A percentile compares a stretch with the other conserved stretches of the same genome.
Conservation (phyloP, 345 rosid genomes). For the Aurinia saxatilis region DNA sequence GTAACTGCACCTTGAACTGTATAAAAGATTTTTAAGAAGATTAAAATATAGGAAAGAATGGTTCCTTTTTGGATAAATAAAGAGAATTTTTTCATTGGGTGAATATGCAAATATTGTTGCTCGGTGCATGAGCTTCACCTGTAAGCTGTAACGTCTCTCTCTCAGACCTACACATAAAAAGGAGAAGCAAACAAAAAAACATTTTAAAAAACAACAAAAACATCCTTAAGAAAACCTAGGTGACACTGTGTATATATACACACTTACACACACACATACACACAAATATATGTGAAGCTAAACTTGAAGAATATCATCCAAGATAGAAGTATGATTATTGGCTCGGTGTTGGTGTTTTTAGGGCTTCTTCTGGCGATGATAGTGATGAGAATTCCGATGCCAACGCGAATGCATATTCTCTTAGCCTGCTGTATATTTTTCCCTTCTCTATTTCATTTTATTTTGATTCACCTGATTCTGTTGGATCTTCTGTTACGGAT, state of each 20-base stretch:
- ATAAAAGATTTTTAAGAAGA: too few species aligned
- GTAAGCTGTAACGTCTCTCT: constrained; percentile 32
- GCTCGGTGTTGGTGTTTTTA: constrained; percentile 1
- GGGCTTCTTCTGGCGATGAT: constrained; percentile 24
- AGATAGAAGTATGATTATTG: too few species aligned
- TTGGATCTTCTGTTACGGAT: background rate
- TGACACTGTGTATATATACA: background rate
- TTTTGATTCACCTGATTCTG: too few species aligned
- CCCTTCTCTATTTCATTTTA: too few species aligned
- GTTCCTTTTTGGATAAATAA: background rate
- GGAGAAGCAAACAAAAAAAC: constrained; percentile 13
- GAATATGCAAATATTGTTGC: background rate
- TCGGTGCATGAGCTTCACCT: constrained; percentile 34
- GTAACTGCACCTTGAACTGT: too few species aligned
- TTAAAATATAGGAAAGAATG: too few species aligned
- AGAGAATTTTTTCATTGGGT: constrained; percentile 14
- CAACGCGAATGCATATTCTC: constrained; percentile 13
- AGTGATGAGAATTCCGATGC: constrained; percentile 25
- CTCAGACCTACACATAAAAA: constrained; percentile 12
- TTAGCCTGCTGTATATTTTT: too few species aligned
- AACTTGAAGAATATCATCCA: too few species aligned
- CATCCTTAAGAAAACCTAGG: background rate
- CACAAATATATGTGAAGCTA: background rate
- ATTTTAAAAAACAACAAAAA: too few species aligned
- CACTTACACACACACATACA: too few species aligned